phyloP scores from a whole-genome alignment of 2,329 filamentous ascomycete species.

The Aspergillus tubingensis region DNA sequence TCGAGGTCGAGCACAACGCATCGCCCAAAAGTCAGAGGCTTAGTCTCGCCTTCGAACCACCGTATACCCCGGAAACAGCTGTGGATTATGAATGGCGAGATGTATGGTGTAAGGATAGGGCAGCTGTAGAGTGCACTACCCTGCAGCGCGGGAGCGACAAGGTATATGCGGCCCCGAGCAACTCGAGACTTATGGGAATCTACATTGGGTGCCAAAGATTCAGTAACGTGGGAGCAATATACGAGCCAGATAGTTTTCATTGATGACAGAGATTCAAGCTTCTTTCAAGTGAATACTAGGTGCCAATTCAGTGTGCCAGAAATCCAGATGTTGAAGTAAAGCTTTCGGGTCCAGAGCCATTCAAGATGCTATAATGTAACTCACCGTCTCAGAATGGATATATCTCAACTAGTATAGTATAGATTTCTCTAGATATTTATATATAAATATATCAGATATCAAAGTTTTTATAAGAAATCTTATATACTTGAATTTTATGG shows the following conservation, averaged over 20 bases:
- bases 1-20: conserved; percentile 5
- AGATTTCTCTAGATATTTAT: no score
- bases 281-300: no score
- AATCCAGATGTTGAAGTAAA: no score
- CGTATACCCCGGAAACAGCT: background rate
- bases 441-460: no score
- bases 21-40: background rate
- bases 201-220: conserved; percentile 10
- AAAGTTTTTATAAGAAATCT: no score
- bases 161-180: background rate
- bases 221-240: conserved; percentile 6
- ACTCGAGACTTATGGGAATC: conserved; percentile 7
- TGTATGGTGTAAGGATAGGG: conserved; percentile 6
- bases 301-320: no score
- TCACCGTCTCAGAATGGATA: no score
- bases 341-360: no score
- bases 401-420: no score
- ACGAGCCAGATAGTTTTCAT: background rate
- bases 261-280: no score
- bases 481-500: no score
- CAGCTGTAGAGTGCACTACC: background rate
- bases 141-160: background rate
- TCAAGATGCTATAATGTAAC: no score
- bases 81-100: conserved; percentile 3
- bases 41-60: background rate